phyloP scores from a whole-genome alignment of 2,329 filamentous ascomycete species.

The Fusarium scirpi region DNA sequence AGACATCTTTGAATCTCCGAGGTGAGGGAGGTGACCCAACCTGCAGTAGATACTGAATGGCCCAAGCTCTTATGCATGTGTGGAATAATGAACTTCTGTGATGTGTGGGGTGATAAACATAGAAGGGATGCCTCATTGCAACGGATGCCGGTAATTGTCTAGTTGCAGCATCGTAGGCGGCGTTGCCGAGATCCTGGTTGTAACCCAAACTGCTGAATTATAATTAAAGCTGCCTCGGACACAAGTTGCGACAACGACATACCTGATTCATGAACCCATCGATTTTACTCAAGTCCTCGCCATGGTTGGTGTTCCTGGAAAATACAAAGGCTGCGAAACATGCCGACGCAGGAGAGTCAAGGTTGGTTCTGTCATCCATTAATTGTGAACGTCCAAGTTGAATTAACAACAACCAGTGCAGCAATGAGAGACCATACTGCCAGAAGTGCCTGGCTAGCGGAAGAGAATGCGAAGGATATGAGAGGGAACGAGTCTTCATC shows the following conservation, averaged over 20 bases:
- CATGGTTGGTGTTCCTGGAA: conserved; percentile 73
- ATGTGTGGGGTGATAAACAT: conserved; percentile 42
- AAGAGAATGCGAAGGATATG: conserved; percentile 71
- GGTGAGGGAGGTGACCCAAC: conserved; percentile 16
- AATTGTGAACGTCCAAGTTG: background rate
- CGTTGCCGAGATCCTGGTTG: conserved; percentile 20
- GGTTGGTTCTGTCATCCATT: conserved; percentile 53
- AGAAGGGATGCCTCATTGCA: conserved; percentile 36
- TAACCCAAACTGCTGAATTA: conserved; percentile 5
- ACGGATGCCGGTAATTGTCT: conserved; percentile 33
- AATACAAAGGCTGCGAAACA: conserved; percentile 74
- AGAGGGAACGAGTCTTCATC: conserved; percentile 73
- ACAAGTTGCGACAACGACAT: background rate
- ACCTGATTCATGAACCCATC: background rate
- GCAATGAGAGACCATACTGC: conserved; percentile 70
- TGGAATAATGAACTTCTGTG: conserved; percentile 31
- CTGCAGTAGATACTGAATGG: background rate
- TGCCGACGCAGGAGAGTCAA: conserved; percentile 70
- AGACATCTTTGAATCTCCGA: conserved; percentile 23
- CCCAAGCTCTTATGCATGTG: conserved; percentile 16
- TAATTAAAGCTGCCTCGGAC: conserved; percentile 5
- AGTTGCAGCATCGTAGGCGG: conserved; percentile 35
- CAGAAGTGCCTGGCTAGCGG: conserved; percentile 70
- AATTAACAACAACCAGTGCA: conserved; percentile 61
- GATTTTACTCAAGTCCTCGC: conserved; percentile 32